A percentile compares a stretch with the other conserved stretches of the same genome.
These are phyloP conservation scores for Prunus kanzakura DNA, from an alignment of 306 rosid genomes.

Conservation along the genomic window DNA sequence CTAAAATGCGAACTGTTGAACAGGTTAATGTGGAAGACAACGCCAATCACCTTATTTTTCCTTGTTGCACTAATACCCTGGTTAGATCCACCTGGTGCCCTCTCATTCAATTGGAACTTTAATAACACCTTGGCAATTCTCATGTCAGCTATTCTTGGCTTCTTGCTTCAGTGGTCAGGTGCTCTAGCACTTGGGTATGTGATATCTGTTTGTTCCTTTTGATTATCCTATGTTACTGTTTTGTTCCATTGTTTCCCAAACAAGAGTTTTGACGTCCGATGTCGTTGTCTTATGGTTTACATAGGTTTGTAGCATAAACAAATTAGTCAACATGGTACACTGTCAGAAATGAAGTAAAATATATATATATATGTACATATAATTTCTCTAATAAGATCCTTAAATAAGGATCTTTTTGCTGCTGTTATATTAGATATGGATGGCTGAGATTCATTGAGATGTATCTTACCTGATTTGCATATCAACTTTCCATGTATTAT, in stretches of 20 bases:
- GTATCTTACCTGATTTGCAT: not conserved
- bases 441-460: not conserved
- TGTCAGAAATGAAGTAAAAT: not conserved
- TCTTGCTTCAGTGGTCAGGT: conserved; percentile 94
- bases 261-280: not conserved
- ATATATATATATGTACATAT: not conserved
- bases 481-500: not conserved
- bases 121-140: conserved; percentile 55
- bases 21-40: conserved; percentile 95
- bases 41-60: conserved; percentile 70
- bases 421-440: not conserved
- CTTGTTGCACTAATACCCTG: conserved; percentile 62
- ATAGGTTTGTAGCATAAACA: not conserved
- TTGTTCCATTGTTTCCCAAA: conserved; percentile 1
- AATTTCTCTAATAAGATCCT: not conserved
- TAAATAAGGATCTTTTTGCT: not conserved
- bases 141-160: conserved; percentile 72
- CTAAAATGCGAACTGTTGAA: conserved; percentile 24
- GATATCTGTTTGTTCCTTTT: conserved; percentile 3
- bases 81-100: conserved; percentile 77
- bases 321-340: not conserved
- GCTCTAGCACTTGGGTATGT: conserved; percentile 88
- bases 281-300: not conserved
- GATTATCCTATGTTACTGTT: not conserved
- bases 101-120: conserved; percentile 66